Evolutionary conservation across 805 yeast species (phyloP).

Genomic region (Candida namnaoensis): DNA sequence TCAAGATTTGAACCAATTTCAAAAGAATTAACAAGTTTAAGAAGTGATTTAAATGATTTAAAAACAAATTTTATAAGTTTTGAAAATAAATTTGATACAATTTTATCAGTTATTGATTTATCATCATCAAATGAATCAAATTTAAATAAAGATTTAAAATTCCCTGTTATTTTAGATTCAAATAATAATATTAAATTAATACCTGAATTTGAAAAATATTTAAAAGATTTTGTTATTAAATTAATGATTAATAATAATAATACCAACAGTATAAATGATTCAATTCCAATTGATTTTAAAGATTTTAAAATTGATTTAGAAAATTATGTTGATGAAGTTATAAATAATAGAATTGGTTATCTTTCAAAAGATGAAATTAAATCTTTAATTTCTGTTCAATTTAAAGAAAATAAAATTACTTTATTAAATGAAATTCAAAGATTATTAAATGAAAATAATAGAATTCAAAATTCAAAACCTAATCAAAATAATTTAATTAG

Average conservation of each 20-base stretch:
- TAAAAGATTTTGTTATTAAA: slow-evolving; percentile 5
- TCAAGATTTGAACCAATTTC: slow-evolving; percentile 10
- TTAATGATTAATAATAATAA: slow-evolving; percentile 1
- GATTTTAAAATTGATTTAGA: slow-evolving; percentile 8
- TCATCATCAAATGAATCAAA: slow-evolving; percentile 3
- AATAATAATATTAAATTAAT: slow-evolving; percentile 9
- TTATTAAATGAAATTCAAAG: slow-evolving; percentile 13
- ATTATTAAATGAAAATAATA: not conserved
- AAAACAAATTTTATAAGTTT: slow-evolving; percentile 2
- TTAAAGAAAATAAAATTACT: slow-evolving; percentile 13
- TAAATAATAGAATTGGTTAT: slow-evolving; percentile 10
- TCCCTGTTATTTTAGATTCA: slow-evolving; percentile 12
- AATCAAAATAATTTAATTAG: not conserved
- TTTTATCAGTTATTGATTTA: slow-evolving; percentile 4
- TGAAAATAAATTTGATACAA: slow-evolving; percentile 3
- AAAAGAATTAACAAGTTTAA: slow-evolving; percentile 9
- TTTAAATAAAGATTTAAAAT: slow-evolving; percentile 1
- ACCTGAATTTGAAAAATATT: slow-evolving; percentile 14
- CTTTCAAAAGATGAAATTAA: slow-evolving; percentile 13
- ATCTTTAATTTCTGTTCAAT: slow-evolving; percentile 10
- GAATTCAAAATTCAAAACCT: not conserved
- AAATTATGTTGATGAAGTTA: slow-evolving; percentile 9
- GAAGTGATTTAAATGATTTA: slow-evolving; percentile 1
- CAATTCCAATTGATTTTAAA: no score
- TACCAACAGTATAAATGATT: not conserved